Base-by-base conservation (phyloP, 805 yeast genomes). In the Teunomyces funiuensis region DNA sequence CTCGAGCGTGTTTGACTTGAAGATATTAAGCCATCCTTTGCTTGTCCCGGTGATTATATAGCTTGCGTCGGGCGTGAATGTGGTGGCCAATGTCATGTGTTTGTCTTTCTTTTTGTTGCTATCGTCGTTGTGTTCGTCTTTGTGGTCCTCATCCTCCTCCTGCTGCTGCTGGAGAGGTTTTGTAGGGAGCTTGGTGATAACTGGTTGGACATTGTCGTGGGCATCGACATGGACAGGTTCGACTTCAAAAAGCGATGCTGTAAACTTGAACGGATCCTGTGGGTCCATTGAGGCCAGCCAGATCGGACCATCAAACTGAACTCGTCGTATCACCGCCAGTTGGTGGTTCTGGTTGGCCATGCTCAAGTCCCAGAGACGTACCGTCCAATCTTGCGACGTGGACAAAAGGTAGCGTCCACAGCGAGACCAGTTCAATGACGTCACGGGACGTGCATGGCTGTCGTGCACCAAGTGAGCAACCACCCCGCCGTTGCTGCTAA, bases 301-400 rank as follows among this genome's bases (percentile, higher is more conserved):
- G 2, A 87, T 73, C 1, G 95, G 88, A 0, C 85, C 78, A 40
- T 81, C 84, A 50, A 87, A 82, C 36, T 67, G 63, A 36, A 76
- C 65, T 3, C 59, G 68, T 44, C 74, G 66, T 33, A 70, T 55
- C 39, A 77, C 69, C 36, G 69, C 58, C 39, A 43, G 47, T 26
- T 41, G n/a, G 16, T 37, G 39, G 25, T 38, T 45, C 5, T 37
- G 15, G 40, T 66, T 61, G 33, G 55, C 61, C 31, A 43, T 41
- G 18, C 60, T 48, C 46, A 90, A 61, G 63, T 88, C 96, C 96
- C 97, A 90, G 22, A 89, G 55, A 37, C 83, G 79, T 30, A 84
- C 77, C 38, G 72, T 74, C 93, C 96, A 89, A 59, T 91, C 97
- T 52, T 88, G 79, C 0, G 90, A 79, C 10, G 88, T 70, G 3